Percentiles rank a stretch among this genome's conserved stretches.
phyloP scores from a whole-genome alignment of 441 rosid genomes.

The Populus hybrid region DNA sequence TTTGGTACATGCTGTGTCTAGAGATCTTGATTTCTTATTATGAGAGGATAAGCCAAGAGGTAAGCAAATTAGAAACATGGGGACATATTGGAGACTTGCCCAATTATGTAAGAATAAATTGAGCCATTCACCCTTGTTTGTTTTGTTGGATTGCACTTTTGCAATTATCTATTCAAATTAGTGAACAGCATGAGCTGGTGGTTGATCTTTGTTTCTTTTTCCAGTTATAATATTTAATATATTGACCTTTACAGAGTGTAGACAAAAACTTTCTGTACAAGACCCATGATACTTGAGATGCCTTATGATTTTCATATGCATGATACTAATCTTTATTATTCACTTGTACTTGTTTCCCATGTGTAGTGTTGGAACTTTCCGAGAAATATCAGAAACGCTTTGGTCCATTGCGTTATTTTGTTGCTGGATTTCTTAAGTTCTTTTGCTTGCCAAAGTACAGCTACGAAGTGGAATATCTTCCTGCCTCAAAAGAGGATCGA shows the following conservation, averaged over 20 bases:
- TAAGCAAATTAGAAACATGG: no score
- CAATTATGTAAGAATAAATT: no score
- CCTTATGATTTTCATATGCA: no score
- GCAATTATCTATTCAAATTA: background rate
- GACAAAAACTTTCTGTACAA: background rate
- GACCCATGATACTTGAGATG: no score
- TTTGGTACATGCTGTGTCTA: no score
- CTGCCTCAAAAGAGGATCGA: slow-evolving; percentile 64
- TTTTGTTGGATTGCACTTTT: background rate
- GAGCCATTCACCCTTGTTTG: no score
- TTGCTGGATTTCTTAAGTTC: slow-evolving; percentile 96
- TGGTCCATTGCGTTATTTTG: slow-evolving; percentile 95
- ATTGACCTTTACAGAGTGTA: background rate
- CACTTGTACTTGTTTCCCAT: slow-evolving; percentile 7
- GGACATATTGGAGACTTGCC: no score
- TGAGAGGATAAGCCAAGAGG: no score
- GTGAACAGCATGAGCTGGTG: background rate
- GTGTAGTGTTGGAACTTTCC: slow-evolving; percentile 90
- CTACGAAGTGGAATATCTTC: slow-evolving; percentile 94
- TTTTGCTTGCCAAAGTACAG: slow-evolving; percentile 92
- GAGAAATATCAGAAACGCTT: slow-evolving; percentile 88
- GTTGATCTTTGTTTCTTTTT: background rate
- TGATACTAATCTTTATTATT: no score
- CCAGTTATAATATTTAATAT: background rate
- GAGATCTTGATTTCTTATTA: no score